Base-by-base conservation (phyloP, 83 land plant species). In the Thuja plicata region DNA sequence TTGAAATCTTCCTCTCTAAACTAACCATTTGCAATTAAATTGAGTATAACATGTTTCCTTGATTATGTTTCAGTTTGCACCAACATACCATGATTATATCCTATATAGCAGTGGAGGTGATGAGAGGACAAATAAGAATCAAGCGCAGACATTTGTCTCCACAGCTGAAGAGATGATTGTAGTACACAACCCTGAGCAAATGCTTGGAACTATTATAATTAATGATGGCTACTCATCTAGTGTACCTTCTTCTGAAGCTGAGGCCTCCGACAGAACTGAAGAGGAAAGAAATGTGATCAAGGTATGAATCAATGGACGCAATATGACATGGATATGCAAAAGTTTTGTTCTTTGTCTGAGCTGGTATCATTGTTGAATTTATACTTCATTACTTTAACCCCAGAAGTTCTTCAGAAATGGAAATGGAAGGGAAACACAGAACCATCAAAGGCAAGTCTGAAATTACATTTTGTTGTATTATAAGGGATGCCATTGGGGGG, bases 71-170 rank as follows among this genome's bases (percentile, higher is more conserved):
- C 74, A 86, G 87, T 86, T 86, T 86, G 87, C 87, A 57, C 87
- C 87, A 62, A 86, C 87, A 13, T 86, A 86, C 34, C 87, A 86
- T 38, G 87, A 86, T 55, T 86, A 86, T 66, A 62, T 86, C 24
- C 87, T 86, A 52, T 86, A 86, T 40, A 86, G 45, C 87, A 86
- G 55, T 86, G 87, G 55, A 55, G 87, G 43, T 86, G 87, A 37
- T 27, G 87, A 37, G n/a, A 66, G 86, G 46, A 45, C 86, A 84
- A 84, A 32, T 13, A 84, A 84, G 86, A 37, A 84, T 52, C 86
- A 52, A 46, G 16, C 57, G 48, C 46, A 41, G 16, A 84, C 55
- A n/a, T 19, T 84, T n/a, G 46, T 84, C 57, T 32, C 86, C 3
- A 81, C 40, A 3, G 86, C 46, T 3, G 57, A 84, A 57, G 86